phyloP scores from a whole-genome alignment of 192 early-diverging fungal genomes.

The Geranomyces variabilis region DNA sequence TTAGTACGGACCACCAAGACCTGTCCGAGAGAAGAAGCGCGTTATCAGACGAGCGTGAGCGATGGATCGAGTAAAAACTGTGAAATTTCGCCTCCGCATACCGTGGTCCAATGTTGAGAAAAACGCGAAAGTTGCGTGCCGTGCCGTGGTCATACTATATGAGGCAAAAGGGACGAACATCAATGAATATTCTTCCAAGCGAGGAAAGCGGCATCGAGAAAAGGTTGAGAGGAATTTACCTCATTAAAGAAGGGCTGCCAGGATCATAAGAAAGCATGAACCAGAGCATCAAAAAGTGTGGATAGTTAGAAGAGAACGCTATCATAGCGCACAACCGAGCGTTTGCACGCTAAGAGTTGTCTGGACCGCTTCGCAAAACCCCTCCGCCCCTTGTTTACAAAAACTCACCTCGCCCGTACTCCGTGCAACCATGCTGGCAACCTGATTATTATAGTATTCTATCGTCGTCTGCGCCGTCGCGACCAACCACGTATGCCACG shows the following conservation, averaged over 20 bases:
- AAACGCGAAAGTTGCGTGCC: slow-evolving; percentile 45
- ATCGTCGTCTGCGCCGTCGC: slow-evolving; percentile 54
- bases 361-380: not conserved
- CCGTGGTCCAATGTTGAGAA: slow-evolving; percentile 48
- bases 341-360: not conserved
- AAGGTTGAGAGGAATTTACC: slow-evolving; percentile 9
- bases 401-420: slow-evolving; percentile 47
- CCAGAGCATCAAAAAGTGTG: not conserved
- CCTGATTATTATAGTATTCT: slow-evolving; percentile 46
- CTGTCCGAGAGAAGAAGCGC: not conserved
- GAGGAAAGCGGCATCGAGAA: not conserved
- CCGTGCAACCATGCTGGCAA: slow-evolving; percentile 19
- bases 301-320: not conserved
- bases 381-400: not conserved
- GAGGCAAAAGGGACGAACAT: not conserved
- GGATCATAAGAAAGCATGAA: not conserved
- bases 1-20: slow-evolving; percentile 18
- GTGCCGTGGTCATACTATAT: slow-evolving; percentile 52
- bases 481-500: slow-evolving; percentile 51
- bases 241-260: slow-evolving; percentile 38
- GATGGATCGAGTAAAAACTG: no score
- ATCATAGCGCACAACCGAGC: not conserved
- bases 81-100: not conserved
- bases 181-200: not conserved
- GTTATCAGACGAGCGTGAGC: no score